Percentiles rank a stretch among this genome's conserved stretches.
phyloP scores from a whole-genome alignment of 2,329 filamentous ascomycete species.

The Cordyceps cateniannulata region DNA sequence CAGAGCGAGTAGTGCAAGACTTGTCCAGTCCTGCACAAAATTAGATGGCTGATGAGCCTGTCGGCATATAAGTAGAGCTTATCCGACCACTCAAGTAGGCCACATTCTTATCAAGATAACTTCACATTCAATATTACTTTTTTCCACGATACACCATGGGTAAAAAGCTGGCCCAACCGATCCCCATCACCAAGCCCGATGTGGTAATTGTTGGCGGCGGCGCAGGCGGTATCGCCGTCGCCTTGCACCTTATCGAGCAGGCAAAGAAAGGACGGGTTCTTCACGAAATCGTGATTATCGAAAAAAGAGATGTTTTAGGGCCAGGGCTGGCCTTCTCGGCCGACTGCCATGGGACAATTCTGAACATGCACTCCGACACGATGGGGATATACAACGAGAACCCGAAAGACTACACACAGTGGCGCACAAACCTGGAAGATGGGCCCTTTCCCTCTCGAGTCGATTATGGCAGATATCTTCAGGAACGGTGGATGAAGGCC shows the following conservation, averaged over 20 bases:
- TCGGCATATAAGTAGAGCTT: conserved; percentile 1
- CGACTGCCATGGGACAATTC: conserved; percentile 10
- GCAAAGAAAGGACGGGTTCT: conserved; percentile 3
- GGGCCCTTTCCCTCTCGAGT: conserved; percentile 11
- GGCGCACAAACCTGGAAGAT: conserved; percentile 2
- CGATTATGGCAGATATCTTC: conserved; percentile 5
- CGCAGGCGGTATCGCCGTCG: conserved; percentile 9
- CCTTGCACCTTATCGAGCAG: conserved; percentile 9
- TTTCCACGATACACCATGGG: background rate
- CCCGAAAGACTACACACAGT: conserved; percentile 11
- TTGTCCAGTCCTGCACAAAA: background rate
- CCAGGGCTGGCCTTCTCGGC: conserved; percentile 10
- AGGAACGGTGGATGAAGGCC: background rate
- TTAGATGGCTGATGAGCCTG: background rate
- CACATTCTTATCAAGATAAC: background rate
- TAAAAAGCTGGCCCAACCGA: conserved; percentile 1
- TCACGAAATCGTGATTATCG: background rate
- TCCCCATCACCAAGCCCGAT: background rate
- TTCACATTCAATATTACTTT: background rate
- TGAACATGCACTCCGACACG: conserved; percentile 13
- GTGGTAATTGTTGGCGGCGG: conserved; percentile 10
- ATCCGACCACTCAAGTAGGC: background rate
- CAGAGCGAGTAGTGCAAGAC: background rate
- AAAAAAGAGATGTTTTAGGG: background rate
- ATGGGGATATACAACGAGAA: conserved; percentile 12